phyloP scores from a whole-genome alignment of 2,329 filamentous ascomycete genomes.

The Fusarium agapanthi region DNA sequence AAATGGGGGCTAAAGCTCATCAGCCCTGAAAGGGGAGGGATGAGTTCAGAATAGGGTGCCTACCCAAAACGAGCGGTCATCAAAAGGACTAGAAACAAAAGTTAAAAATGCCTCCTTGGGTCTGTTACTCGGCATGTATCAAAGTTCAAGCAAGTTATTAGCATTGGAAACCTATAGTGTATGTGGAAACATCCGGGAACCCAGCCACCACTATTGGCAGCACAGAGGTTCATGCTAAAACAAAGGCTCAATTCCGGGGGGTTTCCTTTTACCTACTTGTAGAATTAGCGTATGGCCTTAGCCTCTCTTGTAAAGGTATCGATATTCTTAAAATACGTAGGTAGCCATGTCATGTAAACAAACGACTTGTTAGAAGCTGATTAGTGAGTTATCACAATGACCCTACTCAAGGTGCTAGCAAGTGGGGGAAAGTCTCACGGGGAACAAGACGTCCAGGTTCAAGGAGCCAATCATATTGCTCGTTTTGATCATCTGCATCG shows the following conservation, averaged over 20 bases:
- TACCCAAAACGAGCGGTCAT: neutral
- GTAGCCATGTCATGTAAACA: neutral
- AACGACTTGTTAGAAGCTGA: neutral
- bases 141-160: too few relatives aligned
- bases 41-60: neutral
- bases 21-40: conserved; percentile 20
- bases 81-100: conserved; percentile 3
- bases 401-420: neutral
- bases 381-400: neutral
- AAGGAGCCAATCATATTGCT: conserved; percentile 8
- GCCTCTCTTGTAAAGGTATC: neutral
- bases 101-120: neutral
- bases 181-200: conserved; percentile 18
- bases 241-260: conserved; percentile 15
- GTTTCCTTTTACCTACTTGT: neutral
- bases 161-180: too few relatives aligned
- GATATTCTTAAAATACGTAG: neutral
- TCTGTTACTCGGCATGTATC: neutral
- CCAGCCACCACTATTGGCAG: conserved; percentile 7
- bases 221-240: neutral
- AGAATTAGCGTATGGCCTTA: neutral
- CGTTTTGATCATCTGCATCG: conserved; percentile 15
- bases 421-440: neutral
- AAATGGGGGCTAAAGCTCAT: conserved; percentile 29
- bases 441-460: neutral